Evolutionary conservation across 495 filamentous ascomycete species (phyloP), one percentile per base, ranked within the genome.

Genomic region (Rhizodiscina lignyota): DNA sequence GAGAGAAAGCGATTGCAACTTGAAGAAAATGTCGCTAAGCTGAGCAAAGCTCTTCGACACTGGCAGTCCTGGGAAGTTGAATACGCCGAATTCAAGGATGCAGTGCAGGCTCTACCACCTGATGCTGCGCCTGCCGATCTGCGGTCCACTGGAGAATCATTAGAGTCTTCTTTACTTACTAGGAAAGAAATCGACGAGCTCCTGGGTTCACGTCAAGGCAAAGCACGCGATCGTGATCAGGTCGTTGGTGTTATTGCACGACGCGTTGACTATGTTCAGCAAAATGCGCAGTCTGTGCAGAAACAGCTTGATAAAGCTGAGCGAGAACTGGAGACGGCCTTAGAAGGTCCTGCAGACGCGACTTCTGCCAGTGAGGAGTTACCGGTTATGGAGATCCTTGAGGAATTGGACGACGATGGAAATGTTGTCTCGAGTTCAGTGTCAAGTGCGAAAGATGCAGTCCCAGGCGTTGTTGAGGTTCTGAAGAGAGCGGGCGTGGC

Each of bases 41-140:
- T 94, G 6, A 68, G 68, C 16, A 67, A 79, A 44, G 76, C 84
- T 2, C 67, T 96, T 15, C 70, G 68, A 29, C 74, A 86, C 56
- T 96, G 87, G 89, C 77, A 82, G 47, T 74, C 70, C 35, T 89
- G 76, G 72, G 86, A 92, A 47, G 66, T 77, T 12, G 91, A 94
- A 44, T 97, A 96, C 53, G 83, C 92, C 43, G 74, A 71, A 10
- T 61, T 96, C 38, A 84, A 77, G 46, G 80, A 89, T 37, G 81
- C 84, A 44, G 67, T 97, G 20, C 45, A 59, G 30, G 53, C 47
- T 3, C 50, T 82, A 21, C 48, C 62, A n/a, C 54, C 64, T 4
- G 53, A 68, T 19, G 57, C 68, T 10, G 56, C 56, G 3, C 45
- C 49, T 0, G 55, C 68, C 4, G 66, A 77, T n/a, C 26, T 56